Percentiles rank a stretch among this genome's conserved stretches.
Evolutionary conservation across 2,329 filamentous ascomycete species (phyloP).

Genomic region (Daldinia eschscholtzii): DNA sequence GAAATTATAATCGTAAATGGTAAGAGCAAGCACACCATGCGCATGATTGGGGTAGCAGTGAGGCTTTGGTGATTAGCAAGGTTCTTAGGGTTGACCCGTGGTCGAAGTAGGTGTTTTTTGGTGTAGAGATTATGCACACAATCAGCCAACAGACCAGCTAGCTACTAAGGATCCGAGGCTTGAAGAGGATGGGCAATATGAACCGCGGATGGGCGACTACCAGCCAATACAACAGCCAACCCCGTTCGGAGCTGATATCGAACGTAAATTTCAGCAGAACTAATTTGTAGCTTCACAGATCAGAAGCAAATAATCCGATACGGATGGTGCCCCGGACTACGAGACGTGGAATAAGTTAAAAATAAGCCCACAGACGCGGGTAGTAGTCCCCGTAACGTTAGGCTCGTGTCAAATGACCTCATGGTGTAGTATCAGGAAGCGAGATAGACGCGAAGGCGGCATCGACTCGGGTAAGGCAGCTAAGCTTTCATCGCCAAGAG

Average conservation of each 20-base stretch:
- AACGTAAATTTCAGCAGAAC: constrained; percentile 13
- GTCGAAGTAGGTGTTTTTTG: constrained; percentile 11
- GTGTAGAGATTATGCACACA: constrained; percentile 30
- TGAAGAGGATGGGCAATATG: constrained; percentile 13
- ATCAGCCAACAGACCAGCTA: constrained; percentile 25
- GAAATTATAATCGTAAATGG: constrained; percentile 8
- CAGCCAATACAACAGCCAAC: constrained; percentile 25
- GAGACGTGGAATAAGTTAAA: constrained; percentile 10
- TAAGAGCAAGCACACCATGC: constrained; percentile 5
- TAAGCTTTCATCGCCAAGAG: constrained; percentile 28
- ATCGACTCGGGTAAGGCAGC: constrained; percentile 1
- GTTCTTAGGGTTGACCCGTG: constrained; percentile 3
- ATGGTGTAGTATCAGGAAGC: constrained; percentile 38
- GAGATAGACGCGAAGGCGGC: constrained; percentile 33
- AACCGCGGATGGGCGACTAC: constrained; percentile 21
- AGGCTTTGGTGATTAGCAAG: constrained; percentile 14
- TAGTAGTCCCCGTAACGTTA: constrained; percentile 23
- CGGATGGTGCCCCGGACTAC: constrained; percentile 16
- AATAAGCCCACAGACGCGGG: constrained; percentile 18
- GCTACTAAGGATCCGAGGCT: constrained; percentile 18
- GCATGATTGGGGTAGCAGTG: constrained; percentile 6
- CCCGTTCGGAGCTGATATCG: constrained; percentile 22
- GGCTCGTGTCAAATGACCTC: constrained; percentile 34
- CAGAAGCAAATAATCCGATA: constrained; percentile 22
- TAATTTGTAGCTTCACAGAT: constrained; percentile 14